Conservation (phyloP, 805 yeast genomes). For the Sugiyamaella chiloensis region DNA sequence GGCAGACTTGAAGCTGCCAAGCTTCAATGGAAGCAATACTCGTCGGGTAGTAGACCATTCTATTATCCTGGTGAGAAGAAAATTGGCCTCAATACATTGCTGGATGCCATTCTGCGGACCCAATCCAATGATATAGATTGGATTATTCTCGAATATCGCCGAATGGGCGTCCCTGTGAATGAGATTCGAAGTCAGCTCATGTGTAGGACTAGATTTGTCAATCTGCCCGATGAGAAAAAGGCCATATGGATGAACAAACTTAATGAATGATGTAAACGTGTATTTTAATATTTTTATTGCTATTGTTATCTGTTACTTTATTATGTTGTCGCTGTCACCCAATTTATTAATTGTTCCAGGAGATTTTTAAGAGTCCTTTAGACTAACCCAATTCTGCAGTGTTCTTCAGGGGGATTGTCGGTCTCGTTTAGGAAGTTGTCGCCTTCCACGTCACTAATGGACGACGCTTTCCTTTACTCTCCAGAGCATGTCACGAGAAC, state of each 20-base stretch:
- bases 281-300: too few species aligned
- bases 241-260: background rate
- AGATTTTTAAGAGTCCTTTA: too few species aligned
- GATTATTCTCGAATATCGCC: conserved; percentile 13
- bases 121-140: conserved; percentile 1
- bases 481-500: conserved; percentile 18
- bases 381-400: too few species aligned
- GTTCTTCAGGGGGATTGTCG: too few species aligned
- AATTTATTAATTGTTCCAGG: too few species aligned
- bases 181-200: background rate
- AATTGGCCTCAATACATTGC: conserved; percentile 10
- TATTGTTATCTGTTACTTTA: too few species aligned
- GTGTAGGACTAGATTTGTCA: background rate
- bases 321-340: too few species aligned
- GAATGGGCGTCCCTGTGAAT: conserved; percentile 7
- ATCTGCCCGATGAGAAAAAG: background rate
- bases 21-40: conserved; percentile 19
- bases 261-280: too few species aligned
- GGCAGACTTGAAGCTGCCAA: conserved; percentile 13
- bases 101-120: conserved; percentile 6
- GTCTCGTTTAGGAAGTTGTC: too few species aligned
- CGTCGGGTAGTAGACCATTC: background rate
- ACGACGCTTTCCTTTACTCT: conserved; percentile 13
- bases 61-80: background rate
- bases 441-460: too few species aligned